Evolutionary conservation across 768 basidiomycete species (phyloP).

Genomic region (Pleurotus ostreatus): DNA sequence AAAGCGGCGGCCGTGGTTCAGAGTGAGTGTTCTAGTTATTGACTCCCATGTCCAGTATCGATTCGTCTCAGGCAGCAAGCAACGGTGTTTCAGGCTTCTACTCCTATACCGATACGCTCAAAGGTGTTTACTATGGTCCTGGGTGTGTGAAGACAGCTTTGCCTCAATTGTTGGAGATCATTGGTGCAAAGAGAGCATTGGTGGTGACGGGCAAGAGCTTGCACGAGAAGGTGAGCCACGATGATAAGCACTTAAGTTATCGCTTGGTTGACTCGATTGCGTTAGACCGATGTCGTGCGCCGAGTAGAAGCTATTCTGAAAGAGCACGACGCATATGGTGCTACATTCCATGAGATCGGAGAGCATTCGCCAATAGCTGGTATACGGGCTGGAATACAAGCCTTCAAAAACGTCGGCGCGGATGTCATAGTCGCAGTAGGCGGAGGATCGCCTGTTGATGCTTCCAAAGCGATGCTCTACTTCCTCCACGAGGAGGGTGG

Average conservation of each 20-base stretch:
- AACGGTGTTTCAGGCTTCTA: constrained; percentile 50
- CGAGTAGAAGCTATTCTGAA: constrained; percentile 53
- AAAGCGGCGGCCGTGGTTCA: no score
- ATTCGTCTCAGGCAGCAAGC: constrained; percentile 6
- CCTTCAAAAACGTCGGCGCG: constrained; percentile 52
- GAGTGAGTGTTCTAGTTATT: neutral
- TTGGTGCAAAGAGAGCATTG: constrained; percentile 61
- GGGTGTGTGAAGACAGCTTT: constrained; percentile 60
- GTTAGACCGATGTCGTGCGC: constrained; percentile 58
- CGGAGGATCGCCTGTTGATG: constrained; percentile 80
- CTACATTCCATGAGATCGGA: constrained; percentile 70
- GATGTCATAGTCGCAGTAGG: constrained; percentile 73
- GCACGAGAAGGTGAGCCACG: constrained; percentile 47
- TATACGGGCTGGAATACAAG: constrained; percentile 51
- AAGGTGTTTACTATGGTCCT: constrained; percentile 70
- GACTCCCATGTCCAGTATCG: constrained; percentile 14
- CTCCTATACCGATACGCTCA: constrained; percentile 63
- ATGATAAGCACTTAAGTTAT: neutral
- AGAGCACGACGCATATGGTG: constrained; percentile 54
- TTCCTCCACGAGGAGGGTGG: constrained; percentile 58
- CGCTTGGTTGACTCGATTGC: neutral
- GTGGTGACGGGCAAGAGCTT: constrained; percentile 72
- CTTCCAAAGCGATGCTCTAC: constrained; percentile 68
- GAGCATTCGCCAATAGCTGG: constrained; percentile 69
- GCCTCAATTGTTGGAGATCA: constrained; percentile 49